A percentile compares a stretch with the other conserved stretches of the same genome.
These are phyloP conservation scores for Rutstroemia sp. DNA, from an alignment of 2,329 filamentous ascomycete genomes.

Conservation along the genomic window DNA sequence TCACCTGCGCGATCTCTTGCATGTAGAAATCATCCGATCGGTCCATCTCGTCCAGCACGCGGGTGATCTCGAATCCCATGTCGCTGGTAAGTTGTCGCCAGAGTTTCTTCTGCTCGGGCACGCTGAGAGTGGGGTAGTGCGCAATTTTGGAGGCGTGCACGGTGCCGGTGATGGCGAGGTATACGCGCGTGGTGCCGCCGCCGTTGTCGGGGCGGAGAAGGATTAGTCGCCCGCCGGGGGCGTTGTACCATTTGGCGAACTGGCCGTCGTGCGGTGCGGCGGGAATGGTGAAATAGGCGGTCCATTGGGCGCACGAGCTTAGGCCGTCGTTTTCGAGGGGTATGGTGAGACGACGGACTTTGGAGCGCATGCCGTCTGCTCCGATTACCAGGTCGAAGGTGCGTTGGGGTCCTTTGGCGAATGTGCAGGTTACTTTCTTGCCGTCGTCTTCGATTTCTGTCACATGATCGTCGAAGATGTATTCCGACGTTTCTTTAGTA, in stretches of 20 bases:
- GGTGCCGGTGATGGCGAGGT: neutral
- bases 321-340: constrained; percentile 32
- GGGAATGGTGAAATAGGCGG: constrained; percentile 35
- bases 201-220: neutral
- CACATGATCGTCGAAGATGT: constrained; percentile 9
- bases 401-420: neutral
- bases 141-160: neutral
- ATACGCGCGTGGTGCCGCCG: neutral
- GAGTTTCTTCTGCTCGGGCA: neutral
- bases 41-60: constrained; percentile 33
- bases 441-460: neutral
- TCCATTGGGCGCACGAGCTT: constrained; percentile 30
- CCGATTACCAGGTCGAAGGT: constrained; percentile 39
- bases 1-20: constrained; percentile 34
- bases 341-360: constrained; percentile 38
- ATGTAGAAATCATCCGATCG: constrained; percentile 34
- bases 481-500: constrained; percentile 20
- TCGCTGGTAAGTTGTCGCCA: neutral
- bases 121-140: neutral
- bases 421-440: neutral
- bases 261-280: constrained; percentile 26
- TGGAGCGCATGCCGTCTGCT: constrained; percentile 41
- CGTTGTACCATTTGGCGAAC: constrained; percentile 2
- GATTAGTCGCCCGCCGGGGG: neutral
- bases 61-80: constrained; percentile 35